Percentiles rank a stretch among this genome's conserved stretches.
Conservation (phyloP, 2,329 filamentous ascomycete genomes). For the Colletotrichum incanum region DNA sequence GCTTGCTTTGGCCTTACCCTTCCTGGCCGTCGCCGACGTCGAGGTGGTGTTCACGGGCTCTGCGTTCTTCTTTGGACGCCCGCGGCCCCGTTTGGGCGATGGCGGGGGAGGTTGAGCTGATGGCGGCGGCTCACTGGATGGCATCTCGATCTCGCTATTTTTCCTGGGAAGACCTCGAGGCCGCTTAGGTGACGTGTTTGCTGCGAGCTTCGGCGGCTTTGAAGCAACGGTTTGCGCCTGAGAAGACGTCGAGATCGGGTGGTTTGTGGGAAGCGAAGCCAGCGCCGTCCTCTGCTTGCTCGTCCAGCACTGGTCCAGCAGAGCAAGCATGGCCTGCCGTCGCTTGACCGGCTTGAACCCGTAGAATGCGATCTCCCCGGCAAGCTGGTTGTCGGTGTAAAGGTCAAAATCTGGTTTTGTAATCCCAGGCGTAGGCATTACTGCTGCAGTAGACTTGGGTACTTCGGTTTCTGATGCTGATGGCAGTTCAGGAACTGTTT, state of each 20-base stretch:
- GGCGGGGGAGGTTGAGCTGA: constrained; percentile 50
- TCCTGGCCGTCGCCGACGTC: background rate
- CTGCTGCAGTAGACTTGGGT: background rate
- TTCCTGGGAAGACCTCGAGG: constrained; percentile 60
- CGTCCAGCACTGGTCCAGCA: constrained; percentile 81
- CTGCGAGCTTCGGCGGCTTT: constrained; percentile 37
- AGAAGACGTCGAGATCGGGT: constrained; percentile 26
- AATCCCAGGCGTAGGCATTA: background rate
- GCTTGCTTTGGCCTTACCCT: constrained; percentile 20
- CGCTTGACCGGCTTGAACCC: constrained; percentile 82
- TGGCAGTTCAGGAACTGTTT: background rate
- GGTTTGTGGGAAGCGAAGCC: constrained; percentile 46
- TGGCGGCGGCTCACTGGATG: constrained; percentile 52
- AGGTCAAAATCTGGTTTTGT: constrained; percentile 70
- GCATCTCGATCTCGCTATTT: constrained; percentile 32
- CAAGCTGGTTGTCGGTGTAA: constrained; percentile 75
- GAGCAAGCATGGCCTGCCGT: constrained; percentile 77
- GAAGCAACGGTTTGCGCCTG: constrained; percentile 9
- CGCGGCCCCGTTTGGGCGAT: constrained; percentile 31
- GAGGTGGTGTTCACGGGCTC: background rate
- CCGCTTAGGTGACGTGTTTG: constrained; percentile 44
- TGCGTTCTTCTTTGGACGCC: constrained; percentile 28
- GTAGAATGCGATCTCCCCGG: constrained; percentile 74
- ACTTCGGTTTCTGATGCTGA: background rate
- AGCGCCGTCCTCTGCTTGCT: constrained; percentile 60